Percentiles rank a stretch among this genome's conserved stretches.
phyloP scores from a whole-genome alignment of 2,329 filamentous ascomycete genomes.

The Pseudocercospora cruenta region DNA sequence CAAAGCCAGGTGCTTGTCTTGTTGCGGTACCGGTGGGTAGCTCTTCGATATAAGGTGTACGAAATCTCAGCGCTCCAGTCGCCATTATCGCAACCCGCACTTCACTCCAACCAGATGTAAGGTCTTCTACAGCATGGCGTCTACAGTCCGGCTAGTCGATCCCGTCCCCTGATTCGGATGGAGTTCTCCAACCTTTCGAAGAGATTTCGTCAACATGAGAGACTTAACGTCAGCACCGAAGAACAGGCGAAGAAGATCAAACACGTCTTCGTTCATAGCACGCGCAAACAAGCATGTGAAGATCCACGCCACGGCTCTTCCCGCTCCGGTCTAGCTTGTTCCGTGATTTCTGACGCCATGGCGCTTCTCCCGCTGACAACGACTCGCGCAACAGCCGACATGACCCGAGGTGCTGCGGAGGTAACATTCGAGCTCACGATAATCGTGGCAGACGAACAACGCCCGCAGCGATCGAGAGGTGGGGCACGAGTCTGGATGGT shows the following conservation, averaged over 20 bases:
- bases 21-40: constrained; percentile 64
- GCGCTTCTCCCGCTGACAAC: neutral
- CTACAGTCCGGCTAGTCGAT: no score
- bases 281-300: constrained; percentile 14
- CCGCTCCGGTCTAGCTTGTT: neutral
- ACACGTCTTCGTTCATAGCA: constrained; percentile 6
- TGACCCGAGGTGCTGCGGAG: constrained; percentile 3
- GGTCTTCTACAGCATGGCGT: no score
- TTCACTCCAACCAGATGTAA: no score
- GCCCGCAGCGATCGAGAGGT: neutral
- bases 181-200: neutral
- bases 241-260: constrained; percentile 11
- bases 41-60: constrained; percentile 77
- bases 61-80: constrained; percentile 35
- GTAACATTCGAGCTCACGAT: neutral
- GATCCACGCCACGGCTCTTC: neutral
- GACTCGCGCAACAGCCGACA: constrained; percentile 1
- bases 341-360: constrained; percentile 6
- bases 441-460: neutral
- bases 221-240: constrained; percentile 8
- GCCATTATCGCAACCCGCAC: neutral
- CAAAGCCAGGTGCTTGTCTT: constrained; percentile 82
- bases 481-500: neutral
- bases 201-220: neutral
- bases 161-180: neutral